A percentile compares a stretch with the other conserved stretches of the same genome.
phyloP scores from a whole-genome alignment of 192 early-diverging fungal genomes.

The Coemansia sp. region DNA sequence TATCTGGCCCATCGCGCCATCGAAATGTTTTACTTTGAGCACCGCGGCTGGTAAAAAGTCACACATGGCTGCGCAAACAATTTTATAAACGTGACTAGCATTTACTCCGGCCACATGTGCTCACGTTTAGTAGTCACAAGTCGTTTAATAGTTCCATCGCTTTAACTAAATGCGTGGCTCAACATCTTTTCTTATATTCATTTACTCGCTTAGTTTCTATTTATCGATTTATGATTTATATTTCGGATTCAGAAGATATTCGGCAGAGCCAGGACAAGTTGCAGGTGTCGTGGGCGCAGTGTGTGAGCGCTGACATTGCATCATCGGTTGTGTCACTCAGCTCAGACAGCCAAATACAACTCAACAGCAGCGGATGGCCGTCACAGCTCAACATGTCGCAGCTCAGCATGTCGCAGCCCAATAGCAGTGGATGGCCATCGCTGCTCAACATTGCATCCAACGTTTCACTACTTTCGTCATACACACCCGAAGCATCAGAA shows the following conservation, averaged over 20 bases:
- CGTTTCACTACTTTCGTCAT: slow-evolving; percentile 34
- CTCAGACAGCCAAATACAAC: slow-evolving; percentile 12
- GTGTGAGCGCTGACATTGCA: neutral
- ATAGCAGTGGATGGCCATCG: slow-evolving; percentile 45
- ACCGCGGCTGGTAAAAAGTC: slow-evolving; percentile 45
- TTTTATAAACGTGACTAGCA: no score
- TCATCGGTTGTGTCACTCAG: slow-evolving; percentile 13
- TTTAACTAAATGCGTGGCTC: no score
- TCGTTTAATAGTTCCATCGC: no score
- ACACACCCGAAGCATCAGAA: slow-evolving; percentile 23
- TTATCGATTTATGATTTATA: slow-evolving; percentile 7
- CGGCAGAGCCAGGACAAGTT: neutral
- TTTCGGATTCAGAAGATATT: slow-evolving; percentile 3
- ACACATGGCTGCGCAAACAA: neutral
- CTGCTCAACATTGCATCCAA: slow-evolving; percentile 29
- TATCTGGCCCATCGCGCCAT: slow-evolving; percentile 50
- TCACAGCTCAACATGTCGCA: slow-evolving; percentile 1
- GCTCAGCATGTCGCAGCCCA: neutral
- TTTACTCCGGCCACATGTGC: neutral
- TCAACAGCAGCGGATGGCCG: neutral
- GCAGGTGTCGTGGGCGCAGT: neutral
- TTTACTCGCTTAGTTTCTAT: neutral
- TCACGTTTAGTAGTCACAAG: slow-evolving; percentile 9
- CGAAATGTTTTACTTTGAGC: slow-evolving; percentile 53
- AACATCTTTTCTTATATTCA: no score